Evolutionary conservation across 2,329 filamentous ascomycete genomes (phyloP).

Genomic region (Epichloe hybrida): DNA sequence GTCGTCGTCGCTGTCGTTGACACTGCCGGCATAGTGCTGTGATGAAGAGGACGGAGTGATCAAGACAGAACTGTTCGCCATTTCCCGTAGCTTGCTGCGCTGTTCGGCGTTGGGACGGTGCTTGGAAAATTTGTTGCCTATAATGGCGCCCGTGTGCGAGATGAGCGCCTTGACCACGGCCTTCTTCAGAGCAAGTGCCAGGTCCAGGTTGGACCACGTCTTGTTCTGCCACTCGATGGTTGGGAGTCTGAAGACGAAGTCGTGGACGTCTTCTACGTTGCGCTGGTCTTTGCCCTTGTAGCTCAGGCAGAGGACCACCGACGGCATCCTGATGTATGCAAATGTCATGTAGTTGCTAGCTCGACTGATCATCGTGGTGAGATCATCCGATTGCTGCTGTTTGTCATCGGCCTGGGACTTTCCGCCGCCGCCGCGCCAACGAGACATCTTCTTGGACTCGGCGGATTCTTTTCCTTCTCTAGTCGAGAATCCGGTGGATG

Average conservation of each 20-base stretch:
- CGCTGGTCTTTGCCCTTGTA: slow-evolving; percentile 94
- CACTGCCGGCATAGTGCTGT: slow-evolving; percentile 26
- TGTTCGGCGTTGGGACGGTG: slow-evolving; percentile 72
- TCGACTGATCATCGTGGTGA: slow-evolving; percentile 91
- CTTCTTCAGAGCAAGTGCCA: slow-evolving; percentile 84
- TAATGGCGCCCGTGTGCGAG: slow-evolving; percentile 88
- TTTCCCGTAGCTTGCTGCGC: slow-evolving; percentile 64
- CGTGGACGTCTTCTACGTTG: slow-evolving; percentile 92
- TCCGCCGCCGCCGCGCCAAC: slow-evolving; percentile 41
- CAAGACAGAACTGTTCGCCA: slow-evolving; percentile 66
- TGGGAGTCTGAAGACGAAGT: slow-evolving; percentile 93
- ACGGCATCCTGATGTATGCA: slow-evolving; percentile 86
- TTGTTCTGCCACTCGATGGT: slow-evolving; percentile 96
- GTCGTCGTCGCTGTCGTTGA: slow-evolving; percentile 39
- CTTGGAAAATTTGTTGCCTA: slow-evolving; percentile 91
- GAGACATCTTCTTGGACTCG: slow-evolving; percentile 30
- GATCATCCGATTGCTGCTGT: slow-evolving; percentile 64
- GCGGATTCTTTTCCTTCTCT: slow-evolving; percentile 25
- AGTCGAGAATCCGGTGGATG: slow-evolving; percentile 31
- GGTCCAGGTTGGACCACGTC: slow-evolving; percentile 95
- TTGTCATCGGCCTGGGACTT: slow-evolving; percentile 38
- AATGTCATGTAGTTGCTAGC: slow-evolving; percentile 97
- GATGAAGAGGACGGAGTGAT: slow-evolving; percentile 25
- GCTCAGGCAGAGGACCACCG: slow-evolving; percentile 86
- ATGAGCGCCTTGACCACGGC: slow-evolving; percentile 89